These are phyloP conservation scores for Xylona heveae DNA, from an alignment of 495 filamentous ascomycete species.

Conservation along the genomic window DNA sequence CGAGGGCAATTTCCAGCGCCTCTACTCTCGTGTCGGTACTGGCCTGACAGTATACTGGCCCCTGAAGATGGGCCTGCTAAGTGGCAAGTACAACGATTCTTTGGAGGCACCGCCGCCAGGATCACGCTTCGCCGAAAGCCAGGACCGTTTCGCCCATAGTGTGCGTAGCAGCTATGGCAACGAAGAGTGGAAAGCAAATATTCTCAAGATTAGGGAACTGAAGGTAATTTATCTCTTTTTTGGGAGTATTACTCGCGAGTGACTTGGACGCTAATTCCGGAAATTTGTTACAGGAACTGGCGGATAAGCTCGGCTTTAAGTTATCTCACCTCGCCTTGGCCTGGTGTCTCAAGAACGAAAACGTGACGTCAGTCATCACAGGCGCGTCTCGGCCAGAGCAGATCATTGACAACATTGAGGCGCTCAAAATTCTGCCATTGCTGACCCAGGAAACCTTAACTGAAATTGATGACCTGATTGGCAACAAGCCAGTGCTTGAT, in stretches of 20 bases:
- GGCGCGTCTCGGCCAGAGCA: constrained; percentile 55
- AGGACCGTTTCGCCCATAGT: constrained; percentile 23
- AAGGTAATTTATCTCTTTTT: constrained; percentile 11
- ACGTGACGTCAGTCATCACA: constrained; percentile 55
- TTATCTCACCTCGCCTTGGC: constrained; percentile 49
- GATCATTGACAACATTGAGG: constrained; percentile 46
- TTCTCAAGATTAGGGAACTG: constrained; percentile 5
- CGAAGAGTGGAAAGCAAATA: constrained; percentile 13
- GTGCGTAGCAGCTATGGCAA: constrained; percentile 21
- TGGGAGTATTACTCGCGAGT: too few relatives aligned
- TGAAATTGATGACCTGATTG: constrained; percentile 44
- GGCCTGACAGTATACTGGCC: constrained; percentile 60
- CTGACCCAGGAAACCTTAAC: constrained; percentile 45
- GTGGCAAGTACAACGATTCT: constrained; percentile 75
- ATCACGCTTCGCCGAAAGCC: constrained; percentile 26
- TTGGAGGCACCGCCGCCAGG: constrained; percentile 36
- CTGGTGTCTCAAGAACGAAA: constrained; percentile 59
- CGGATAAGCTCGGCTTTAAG: constrained; percentile 41
- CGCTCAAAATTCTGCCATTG: constrained; percentile 35
- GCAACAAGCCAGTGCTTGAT: constrained; percentile 43
- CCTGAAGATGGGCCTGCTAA: constrained; percentile 49
- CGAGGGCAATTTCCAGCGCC: constrained; percentile 49
- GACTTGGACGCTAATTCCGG: too few relatives aligned
- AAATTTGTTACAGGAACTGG: constrained; percentile 39
- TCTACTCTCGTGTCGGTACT: constrained; percentile 41